Evolutionary conservation across 1,284 basidiomycete species (phyloP), one percentile per base, ranked within the genome.

Genomic region (Ceratobasidium papillatum): DNA sequence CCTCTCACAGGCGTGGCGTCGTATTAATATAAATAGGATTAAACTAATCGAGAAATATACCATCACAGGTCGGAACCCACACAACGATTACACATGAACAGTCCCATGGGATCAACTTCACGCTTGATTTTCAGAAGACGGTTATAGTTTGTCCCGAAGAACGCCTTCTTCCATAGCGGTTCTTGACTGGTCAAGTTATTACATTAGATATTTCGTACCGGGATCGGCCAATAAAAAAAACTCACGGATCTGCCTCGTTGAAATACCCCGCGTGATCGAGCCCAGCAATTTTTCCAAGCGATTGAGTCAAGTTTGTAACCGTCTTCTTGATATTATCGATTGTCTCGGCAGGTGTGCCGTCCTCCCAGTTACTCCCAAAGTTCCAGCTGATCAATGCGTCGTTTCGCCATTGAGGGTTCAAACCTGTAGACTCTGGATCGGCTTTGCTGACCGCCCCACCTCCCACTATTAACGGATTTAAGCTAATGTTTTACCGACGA

Each of bases 331-430:
- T 49, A 19, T 56, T 76, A 1, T 79, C 47, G 11, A 85, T 83
- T 0, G 79, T 79, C 0, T 76, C 62, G 3, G 76, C 59, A 0
- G 81, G 75, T 1, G 80, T 58, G 4, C 80, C 80, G 34, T 84
- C 83, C 0, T 76, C 66, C 85, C 85, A 86, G 5, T 9, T 32
- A 3, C 63, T 58, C 7, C 69, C 78, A 17, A 79, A 76, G 11
- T 78, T 47, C 9, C 79, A 73, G 59, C 83, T 79, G 5, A 80
- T 77, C 27, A 86, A 51, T 1, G 84, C 82, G 8, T 68, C 49
- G 8, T 81, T 79, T 7, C 85, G 80, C 85, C 85, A 86, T 3
- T 82, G 82, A 5, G 85, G 85, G 76, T 85, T 83, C 27, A 86
- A 72, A 17, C 84, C 84, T 9, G 80, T 80, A 1, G 83, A 82